Evolutionary conservation across 306 rosid genomes (phyloP).

Genomic region (Corylus americana): DNA sequence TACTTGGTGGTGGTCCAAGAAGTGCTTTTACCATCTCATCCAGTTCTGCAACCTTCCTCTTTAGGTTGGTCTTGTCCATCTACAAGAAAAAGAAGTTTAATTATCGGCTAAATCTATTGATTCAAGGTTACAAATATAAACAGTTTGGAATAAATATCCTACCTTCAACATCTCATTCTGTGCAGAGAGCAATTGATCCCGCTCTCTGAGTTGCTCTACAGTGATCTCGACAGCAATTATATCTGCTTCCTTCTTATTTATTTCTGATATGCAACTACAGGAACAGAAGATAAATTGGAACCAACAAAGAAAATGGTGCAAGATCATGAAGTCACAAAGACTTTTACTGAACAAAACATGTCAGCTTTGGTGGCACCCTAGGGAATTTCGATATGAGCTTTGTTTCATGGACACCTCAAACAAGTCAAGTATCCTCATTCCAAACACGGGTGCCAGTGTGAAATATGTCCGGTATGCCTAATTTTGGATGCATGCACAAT

Average conservation of each 20-base stretch:
- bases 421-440: background rate
- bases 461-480: background rate
- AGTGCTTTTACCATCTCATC: conserved; percentile 72
- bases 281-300: conserved; percentile 25
- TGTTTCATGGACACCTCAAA: background rate
- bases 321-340: background rate
- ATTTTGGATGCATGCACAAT: background rate
- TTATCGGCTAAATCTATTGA: background rate
- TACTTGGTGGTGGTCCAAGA: conserved; percentile 39
- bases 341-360: background rate
- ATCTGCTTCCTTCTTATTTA: conserved; percentile 61
- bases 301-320: conserved; percentile 7
- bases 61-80: conserved; percentile 78
- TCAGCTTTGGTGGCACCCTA: conserved; percentile 2
- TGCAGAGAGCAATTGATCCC: conserved; percentile 81
- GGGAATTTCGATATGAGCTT: background rate
- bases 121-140: background rate
- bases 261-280: conserved; percentile 59
- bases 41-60: conserved; percentile 67
- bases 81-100: conserved; percentile 26
- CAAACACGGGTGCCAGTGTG: background rate
- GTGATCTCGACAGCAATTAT: conserved; percentile 56
- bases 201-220: conserved; percentile 66
- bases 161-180: conserved; percentile 92
- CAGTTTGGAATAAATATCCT: conserved; percentile 6